Conservation (phyloP, 345 rosid genomes). For the Anastatica hierochuntica region DNA sequence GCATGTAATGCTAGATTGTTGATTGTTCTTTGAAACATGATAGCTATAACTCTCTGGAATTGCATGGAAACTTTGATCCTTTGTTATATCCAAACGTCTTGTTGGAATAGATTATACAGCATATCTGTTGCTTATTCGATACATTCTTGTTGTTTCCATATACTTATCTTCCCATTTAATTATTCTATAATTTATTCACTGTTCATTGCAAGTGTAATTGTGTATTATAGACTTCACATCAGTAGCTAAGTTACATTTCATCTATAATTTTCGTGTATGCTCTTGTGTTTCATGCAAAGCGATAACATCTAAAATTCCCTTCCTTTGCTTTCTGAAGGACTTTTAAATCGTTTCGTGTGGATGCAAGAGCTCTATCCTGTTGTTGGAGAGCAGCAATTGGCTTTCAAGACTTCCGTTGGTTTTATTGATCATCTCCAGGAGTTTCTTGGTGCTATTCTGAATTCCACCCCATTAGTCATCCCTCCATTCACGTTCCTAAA, state of each 20-base stretch:
- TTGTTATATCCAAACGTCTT: not conserved
- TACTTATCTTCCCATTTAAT: not conserved
- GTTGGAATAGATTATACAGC: not conserved
- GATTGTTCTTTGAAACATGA: not conserved
- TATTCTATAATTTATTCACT: not conserved
- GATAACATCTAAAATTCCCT: not conserved
- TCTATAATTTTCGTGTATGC: constrained; percentile 3
- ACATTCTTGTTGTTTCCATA: not conserved
- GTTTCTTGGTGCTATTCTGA: constrained; percentile 66
- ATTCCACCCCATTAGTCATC: constrained; percentile 50
- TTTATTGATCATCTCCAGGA: constrained; percentile 95
- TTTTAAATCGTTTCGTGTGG: constrained; percentile 83
- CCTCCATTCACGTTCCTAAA: constrained; percentile 53
- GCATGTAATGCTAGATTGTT: not conserved
- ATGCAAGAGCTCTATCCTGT: constrained; percentile 77
- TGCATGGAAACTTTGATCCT: not conserved
- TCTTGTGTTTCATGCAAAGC: constrained; percentile 5
- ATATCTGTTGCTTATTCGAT: not conserved
- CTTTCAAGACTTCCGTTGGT: constrained; percentile 82
- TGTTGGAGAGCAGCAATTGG: constrained; percentile 41
- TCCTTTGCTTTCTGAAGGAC: constrained; percentile 41
- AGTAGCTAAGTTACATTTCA: not conserved
- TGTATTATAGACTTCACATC: not conserved
- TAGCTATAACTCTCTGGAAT: not conserved
- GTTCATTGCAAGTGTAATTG: not conserved